Conservation (phyloP, 1,139 yeast genomes). For the Nakaseomyces bracarensis region DNA sequence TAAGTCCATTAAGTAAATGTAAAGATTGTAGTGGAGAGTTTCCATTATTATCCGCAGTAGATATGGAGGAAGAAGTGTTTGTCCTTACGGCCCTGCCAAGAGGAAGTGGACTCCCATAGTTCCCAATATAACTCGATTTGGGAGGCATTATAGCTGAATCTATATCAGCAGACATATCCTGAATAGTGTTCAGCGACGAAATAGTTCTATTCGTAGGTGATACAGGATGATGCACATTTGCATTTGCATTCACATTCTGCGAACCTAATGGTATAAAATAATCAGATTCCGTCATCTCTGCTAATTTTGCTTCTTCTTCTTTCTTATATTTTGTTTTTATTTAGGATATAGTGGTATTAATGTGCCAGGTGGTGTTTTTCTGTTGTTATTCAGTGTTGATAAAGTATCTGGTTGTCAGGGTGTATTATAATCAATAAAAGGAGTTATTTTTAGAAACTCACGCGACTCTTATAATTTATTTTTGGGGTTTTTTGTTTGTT, state of each 20-base stretch:
- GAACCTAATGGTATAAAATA: not conserved
- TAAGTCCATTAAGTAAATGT: not conserved
- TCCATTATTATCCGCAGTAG: not conserved
- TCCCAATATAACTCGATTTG: not conserved
- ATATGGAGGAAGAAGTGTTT: constrained; percentile 1
- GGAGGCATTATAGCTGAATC: not conserved
- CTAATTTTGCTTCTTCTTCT: not conserved
- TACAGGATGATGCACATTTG: not conserved
- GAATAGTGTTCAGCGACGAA: not conserved
- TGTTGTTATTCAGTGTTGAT: too few species aligned
- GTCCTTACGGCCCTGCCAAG: not conserved
- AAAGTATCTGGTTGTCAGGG: too few species aligned
- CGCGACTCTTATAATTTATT: too few species aligned
- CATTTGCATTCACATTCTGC: not conserved
- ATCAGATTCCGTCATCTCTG: not conserved
- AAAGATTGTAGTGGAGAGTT: not conserved
- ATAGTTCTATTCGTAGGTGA: not conserved
- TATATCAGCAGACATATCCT: not conserved
- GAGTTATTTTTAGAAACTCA: too few species aligned
- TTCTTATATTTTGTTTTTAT: too few species aligned
- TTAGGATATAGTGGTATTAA: too few species aligned
- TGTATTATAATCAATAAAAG: too few species aligned
- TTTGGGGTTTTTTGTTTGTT: too few species aligned
- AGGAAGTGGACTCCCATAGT: constrained; percentile 1
- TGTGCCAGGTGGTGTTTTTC: too few species aligned